Evolutionary conservation across 1,139 yeast genomes (phyloP).

Genomic region (Lodderomyces parapsilosis): DNA sequence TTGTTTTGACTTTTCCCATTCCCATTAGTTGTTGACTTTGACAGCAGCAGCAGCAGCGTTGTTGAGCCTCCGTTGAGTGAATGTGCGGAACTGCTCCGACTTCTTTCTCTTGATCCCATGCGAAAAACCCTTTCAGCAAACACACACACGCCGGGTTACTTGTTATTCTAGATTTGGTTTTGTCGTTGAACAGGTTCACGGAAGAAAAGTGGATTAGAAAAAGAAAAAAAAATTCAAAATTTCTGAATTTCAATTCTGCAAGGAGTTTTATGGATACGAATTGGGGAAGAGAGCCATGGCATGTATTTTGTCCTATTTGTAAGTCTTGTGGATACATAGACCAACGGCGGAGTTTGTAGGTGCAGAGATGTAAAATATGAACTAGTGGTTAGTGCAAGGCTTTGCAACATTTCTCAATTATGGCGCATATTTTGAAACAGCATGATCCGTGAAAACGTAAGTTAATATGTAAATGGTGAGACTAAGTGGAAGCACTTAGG

Average conservation of each 20-base stretch:
- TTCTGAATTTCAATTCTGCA: background rate
- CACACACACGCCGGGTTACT: constrained; percentile 1
- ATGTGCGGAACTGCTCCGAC: constrained; percentile 4
- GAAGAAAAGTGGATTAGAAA: background rate
- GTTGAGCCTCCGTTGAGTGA: constrained; percentile 2
- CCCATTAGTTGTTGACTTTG: background rate
- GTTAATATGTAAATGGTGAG: too few relatives aligned
- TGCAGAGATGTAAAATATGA: too few relatives aligned
- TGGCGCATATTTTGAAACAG: too few relatives aligned
- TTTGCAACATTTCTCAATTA: too few relatives aligned
- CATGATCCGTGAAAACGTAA: too few relatives aligned
- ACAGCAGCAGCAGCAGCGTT: constrained; percentile 2
- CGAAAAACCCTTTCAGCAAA: background rate
- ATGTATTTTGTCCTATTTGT: background rate
- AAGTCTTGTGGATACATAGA: background rate
- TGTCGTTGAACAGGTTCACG: background rate
- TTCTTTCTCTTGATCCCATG: constrained; percentile 9
- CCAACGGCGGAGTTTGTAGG: too few relatives aligned
- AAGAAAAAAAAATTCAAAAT: background rate
- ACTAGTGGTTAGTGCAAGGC: too few relatives aligned
- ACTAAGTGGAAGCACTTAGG: too few relatives aligned
- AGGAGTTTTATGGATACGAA: background rate
- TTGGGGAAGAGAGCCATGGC: background rate
- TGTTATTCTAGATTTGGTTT: background rate
- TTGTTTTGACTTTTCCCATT: background rate